phyloP scores from a whole-genome alignment of 306 rosid genomes.

The Hippophae gyantsensis region DNA sequence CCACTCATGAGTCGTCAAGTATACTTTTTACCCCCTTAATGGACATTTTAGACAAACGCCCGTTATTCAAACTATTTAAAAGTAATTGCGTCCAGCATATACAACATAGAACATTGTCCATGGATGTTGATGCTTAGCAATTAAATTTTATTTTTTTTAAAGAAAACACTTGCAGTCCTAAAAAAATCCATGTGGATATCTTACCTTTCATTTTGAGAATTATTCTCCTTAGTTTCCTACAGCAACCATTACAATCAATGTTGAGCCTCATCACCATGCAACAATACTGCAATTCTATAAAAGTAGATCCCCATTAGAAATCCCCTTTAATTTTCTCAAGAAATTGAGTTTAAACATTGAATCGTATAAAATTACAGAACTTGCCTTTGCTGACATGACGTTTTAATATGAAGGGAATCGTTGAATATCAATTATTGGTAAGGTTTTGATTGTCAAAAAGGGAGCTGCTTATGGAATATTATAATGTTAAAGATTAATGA shows the following conservation, averaged over 20 bases:
- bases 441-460: constrained; percentile 22
- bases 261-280: constrained; percentile 67
- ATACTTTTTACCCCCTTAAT: too few relatives aligned
- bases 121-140: too few relatives aligned
- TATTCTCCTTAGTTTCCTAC: constrained; percentile 50
- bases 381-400: constrained; percentile 55
- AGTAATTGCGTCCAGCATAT: too few relatives aligned
- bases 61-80: too few relatives aligned
- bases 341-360: neutral
- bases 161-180: too few relatives aligned
- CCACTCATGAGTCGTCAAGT: too few relatives aligned
- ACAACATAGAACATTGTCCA: too few relatives aligned
- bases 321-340: neutral
- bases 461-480: constrained; percentile 17
- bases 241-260: constrained; percentile 64
- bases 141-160: too few relatives aligned
- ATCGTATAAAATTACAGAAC: constrained; percentile 11
- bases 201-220: constrained; percentile 64
- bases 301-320: constrained; percentile 6
- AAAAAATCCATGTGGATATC: too few relatives aligned
- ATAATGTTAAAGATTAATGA: constrained; percentile 25
- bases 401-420: constrained; percentile 15
- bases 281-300: constrained; percentile 38
- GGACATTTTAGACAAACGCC: too few relatives aligned
- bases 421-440: constrained; percentile 19